Evolutionary conservation across 2,329 filamentous ascomycete genomes (phyloP), one percentile per base, ranked within the genome.

Genomic region (Byssochlamys sp.): DNA sequence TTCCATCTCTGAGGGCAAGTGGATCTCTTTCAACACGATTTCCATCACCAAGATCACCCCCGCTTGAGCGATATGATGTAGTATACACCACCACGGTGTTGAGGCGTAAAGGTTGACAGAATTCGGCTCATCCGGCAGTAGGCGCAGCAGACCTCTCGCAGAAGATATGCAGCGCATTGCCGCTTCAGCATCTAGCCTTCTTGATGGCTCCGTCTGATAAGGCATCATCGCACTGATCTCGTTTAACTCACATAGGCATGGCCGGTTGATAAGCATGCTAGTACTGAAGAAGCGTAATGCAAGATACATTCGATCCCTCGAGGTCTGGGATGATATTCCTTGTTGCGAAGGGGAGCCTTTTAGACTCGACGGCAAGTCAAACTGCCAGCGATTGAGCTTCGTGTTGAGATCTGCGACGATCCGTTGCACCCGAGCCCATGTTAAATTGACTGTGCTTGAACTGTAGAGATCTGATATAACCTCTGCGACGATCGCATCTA

Each of bases 1-100:
- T 9, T 68, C 62, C 2, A 57, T 57, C 27, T 69, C 63, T 2
- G 63, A 49, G 4, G 63, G 60, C 53, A 65, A 56, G 57, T 72
- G 69, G 27, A 55, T 55, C 3, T 60, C 53, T 14, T 67, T 61
- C 53, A 68, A 68, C 9, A 67, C 68, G 4, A 75, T 55, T 57
- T 75, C 73, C 4, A 73, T 65, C 58, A 75, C 63, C 11, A 76
- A 62, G 27, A 76, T 60, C 1, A 68, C 64, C 3, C 69, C 62
- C 4, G 72, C 69, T 62, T 76, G 74, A 65, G 74, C 71, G 11
- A 77, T 63, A 52, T 69, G 66, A 55, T 75, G 73, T 14, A 75
- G 61, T n/a, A 72, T 61, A 14, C 67, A 69, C 72, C 73, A 75
- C 73, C 73, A 76, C 3, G 74, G 73, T 1, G 68, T 68, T 25